These are phyloP conservation scores for Cyberlindnera maclurae DNA, from an alignment of 805 yeast genomes.

Conservation along the genomic window DNA sequence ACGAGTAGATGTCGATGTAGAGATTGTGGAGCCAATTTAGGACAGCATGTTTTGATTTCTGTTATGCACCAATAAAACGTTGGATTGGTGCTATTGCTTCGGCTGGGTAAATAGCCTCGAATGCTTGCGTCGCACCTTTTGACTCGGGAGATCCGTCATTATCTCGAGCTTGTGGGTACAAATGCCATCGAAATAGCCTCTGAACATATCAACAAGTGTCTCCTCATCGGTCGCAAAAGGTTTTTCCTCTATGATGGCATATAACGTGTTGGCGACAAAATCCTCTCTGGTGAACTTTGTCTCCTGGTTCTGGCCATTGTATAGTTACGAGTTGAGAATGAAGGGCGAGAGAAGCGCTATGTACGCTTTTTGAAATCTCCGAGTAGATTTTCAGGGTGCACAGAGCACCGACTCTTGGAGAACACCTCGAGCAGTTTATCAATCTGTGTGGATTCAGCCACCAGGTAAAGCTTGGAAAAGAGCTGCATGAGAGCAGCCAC, in stretches of 20 bases:
- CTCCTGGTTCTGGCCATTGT: constrained; percentile 39
- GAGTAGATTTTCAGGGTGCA: constrained; percentile 41
- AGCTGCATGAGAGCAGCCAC: constrained; percentile 50
- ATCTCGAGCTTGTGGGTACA: constrained; percentile 17
- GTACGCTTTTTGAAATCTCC: constrained; percentile 53
- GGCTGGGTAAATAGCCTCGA: constrained; percentile 7
- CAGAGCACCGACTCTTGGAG: constrained; percentile 53
- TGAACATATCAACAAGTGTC: constrained; percentile 11
- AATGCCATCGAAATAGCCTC: constrained; percentile 33
- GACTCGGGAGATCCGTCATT: constrained; percentile 3
- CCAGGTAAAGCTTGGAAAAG: constrained; percentile 61
- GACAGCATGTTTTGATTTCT: constrained; percentile 18
- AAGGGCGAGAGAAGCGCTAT: constrained; percentile 66
- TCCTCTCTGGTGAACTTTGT: constrained; percentile 33
- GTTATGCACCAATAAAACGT: constrained; percentile 16
- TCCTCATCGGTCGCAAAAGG: constrained; percentile 1
- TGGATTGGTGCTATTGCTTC: constrained; percentile 8
- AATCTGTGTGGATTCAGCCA: constrained; percentile 78
- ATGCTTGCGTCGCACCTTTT: constrained; percentile 6
- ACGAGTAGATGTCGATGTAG: constrained; percentile 5
- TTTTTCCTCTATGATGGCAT: constrained; percentile 32
- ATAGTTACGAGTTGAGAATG: constrained; percentile 70
- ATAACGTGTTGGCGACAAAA: constrained; percentile 43
- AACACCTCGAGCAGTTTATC: constrained; percentile 67
- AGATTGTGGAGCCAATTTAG: constrained; percentile 19